Percentiles rank a stretch among this genome's conserved stretches.
These are phyloP conservation scores for Pestalotiopsis sp. DNA, from an alignment of 2,329 filamentous ascomycete genomes.

Conservation along the genomic window DNA sequence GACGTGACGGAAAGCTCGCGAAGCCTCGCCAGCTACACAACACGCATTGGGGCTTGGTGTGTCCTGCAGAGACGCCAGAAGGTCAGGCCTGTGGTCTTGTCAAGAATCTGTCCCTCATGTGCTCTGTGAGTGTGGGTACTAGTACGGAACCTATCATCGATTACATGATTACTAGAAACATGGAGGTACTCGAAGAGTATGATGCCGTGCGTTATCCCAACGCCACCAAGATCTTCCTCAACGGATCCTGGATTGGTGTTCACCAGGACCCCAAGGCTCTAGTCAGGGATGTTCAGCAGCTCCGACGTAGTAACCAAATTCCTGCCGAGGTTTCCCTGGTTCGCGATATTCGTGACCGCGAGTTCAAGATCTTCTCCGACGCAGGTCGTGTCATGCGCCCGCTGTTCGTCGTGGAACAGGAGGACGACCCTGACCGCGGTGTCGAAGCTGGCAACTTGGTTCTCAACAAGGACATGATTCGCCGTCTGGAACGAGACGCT, in stretches of 20 bases:
- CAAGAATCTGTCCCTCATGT: conserved; percentile 98
- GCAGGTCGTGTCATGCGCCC: conserved; percentile 94
- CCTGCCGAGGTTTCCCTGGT: conserved; percentile 93
- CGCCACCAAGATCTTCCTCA: conserved; percentile 97
- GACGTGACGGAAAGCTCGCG: conserved; percentile 95
- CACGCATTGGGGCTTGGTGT: conserved; percentile 97
- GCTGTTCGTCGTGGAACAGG: conserved; percentile 90
- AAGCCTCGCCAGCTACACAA: conserved; percentile 98
- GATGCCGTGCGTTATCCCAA: conserved; percentile 83
- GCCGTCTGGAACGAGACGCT: conserved; percentile 74
- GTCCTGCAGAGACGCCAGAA: conserved; percentile 96
- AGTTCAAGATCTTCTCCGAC: conserved; percentile 99
- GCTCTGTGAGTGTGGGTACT: conserved; percentile 94
- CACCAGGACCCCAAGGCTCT: conserved; percentile 87
- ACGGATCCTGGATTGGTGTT: conserved; percentile 97
- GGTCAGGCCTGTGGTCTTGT: conserved; percentile 97
- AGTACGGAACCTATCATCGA: conserved; percentile 88
- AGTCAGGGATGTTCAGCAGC: conserved; percentile 75
- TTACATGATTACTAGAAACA: conserved; percentile 93
- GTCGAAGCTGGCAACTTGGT: conserved; percentile 70
- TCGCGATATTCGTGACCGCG: conserved; percentile 92
- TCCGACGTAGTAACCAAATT: conserved; percentile 81
- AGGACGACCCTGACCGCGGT: conserved; percentile 69
- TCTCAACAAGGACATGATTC: conserved; percentile 80
- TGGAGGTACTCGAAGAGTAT: conserved; percentile 97